phyloP scores from a whole-genome alignment of 2,329 filamentous ascomycete genomes.

The Penicillium italicum region DNA sequence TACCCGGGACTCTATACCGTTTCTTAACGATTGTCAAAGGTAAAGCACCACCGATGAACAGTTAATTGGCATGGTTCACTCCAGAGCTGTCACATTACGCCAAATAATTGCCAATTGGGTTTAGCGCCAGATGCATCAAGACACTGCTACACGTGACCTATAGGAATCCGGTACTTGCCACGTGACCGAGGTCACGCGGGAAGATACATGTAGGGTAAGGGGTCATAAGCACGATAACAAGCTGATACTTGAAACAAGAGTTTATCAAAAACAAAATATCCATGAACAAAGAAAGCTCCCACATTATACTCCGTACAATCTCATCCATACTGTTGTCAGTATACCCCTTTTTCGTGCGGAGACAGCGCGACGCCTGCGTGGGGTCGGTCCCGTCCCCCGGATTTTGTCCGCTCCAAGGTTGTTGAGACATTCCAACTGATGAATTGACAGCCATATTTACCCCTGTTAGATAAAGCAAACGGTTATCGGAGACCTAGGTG shows the following conservation, averaged over 20 bases:
- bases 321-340: not conserved
- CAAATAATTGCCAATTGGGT: not conserved
- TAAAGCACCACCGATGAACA: not conserved
- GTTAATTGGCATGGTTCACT: not conserved
- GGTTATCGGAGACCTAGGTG: too few species aligned
- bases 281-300: too few species aligned
- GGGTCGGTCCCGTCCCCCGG: conserved; percentile 3
- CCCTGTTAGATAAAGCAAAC: too few species aligned
- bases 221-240: not conserved
- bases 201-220: too few species aligned
- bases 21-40: not conserved
- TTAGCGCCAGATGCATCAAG: not conserved
- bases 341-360: not conserved
- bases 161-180: too few species aligned
- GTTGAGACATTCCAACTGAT: not conserved
- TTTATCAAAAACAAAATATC: not conserved
- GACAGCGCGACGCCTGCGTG: not conserved
- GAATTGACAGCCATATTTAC: not conserved
- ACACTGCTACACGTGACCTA: not conserved
- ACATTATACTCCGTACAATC: too few species aligned
- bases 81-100: not conserved
- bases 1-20: too few species aligned
- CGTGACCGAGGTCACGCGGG: not conserved
- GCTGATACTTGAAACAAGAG: not conserved
- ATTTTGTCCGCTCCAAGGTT: conserved; percentile 1